A percentile compares a stretch with the other conserved stretches of the same genome.
These are phyloP conservation scores for Pythium coloratum DNA, from an alignment of 352 stramenopile genomes.

Conservation along the genomic window DNA sequence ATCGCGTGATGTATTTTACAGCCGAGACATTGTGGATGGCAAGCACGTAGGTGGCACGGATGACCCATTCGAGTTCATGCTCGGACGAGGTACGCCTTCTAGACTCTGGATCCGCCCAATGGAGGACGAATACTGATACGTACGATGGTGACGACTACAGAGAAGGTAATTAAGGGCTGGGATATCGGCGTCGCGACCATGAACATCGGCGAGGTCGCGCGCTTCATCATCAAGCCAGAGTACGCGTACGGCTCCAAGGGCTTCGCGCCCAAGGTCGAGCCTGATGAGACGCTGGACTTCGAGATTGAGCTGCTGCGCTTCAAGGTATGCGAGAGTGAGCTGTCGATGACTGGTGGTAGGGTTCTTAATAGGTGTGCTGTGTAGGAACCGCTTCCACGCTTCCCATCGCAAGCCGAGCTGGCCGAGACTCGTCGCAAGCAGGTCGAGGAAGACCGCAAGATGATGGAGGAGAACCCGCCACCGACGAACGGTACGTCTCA, in stretches of 20 bases:
- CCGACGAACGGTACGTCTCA: slow-evolving; percentile 61
- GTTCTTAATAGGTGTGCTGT: neutral
- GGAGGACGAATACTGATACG: neutral
- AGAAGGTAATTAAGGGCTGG: slow-evolving; percentile 87
- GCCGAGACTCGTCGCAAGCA: slow-evolving; percentile 83
- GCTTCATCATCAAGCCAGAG: slow-evolving; percentile 82
- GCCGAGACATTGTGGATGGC: slow-evolving; percentile 74
- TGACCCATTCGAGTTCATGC: slow-evolving; percentile 84
- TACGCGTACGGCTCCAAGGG: slow-evolving; percentile 80
- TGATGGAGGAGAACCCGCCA: slow-evolving; percentile 82
- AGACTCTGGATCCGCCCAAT: slow-evolving; percentile 5
- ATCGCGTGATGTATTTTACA: slow-evolving; percentile 20
- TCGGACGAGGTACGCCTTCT: slow-evolving; percentile 51
- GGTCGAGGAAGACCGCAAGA: slow-evolving; percentile 80
- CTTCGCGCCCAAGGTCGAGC: slow-evolving; percentile 83
- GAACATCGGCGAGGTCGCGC: slow-evolving; percentile 70
- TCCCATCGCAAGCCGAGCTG: slow-evolving; percentile 80
- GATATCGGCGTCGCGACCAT: slow-evolving; percentile 85
- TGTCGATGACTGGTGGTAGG: neutral
- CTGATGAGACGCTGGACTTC: slow-evolving; percentile 84
- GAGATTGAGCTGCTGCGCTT: slow-evolving; percentile 84
- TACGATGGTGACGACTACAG: slow-evolving; percentile 23
- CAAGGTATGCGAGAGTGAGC: slow-evolving; percentile 36
- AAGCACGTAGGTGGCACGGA: slow-evolving; percentile 84
- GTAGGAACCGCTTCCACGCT: slow-evolving; percentile 77